Evolutionary conservation across 108 stramenopile genomes (phyloP).

Genomic region (Aurantiochytrium sp.): DNA sequence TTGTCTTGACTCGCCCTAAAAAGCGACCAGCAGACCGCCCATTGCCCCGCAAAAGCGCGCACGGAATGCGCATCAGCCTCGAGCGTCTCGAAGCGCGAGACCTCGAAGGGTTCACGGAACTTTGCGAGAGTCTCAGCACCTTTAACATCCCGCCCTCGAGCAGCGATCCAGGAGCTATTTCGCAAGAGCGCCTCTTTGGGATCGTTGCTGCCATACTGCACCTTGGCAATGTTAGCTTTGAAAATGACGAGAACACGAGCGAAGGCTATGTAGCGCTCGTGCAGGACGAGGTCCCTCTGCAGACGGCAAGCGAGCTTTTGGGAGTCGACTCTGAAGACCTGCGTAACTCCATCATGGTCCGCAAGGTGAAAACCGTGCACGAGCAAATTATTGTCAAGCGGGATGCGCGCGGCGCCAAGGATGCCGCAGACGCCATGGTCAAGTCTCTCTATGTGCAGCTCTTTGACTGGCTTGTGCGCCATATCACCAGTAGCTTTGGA

Average conservation of each 20-base stretch:
- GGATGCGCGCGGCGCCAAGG: not conserved
- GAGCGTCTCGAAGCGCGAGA: not conserved
- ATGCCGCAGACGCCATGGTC: conserved; percentile 23
- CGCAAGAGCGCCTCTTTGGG: not conserved
- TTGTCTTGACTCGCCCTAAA: not conserved
- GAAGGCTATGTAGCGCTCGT: not conserved
- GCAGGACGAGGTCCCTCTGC: not conserved
- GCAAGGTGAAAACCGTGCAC: not conserved
- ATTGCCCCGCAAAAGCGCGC: not conserved
- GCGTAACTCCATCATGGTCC: not conserved
- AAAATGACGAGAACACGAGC: not conserved
- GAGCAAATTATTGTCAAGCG: not conserved
- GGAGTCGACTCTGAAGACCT: not conserved
- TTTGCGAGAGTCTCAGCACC: not conserved
- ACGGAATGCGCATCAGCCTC: not conserved
- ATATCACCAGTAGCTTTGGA: not conserved
- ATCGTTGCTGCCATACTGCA: conserved; percentile 28
- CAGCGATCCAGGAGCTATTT: not conserved
- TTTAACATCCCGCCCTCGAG: not conserved
- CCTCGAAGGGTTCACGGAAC: not conserved
- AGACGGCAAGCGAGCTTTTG: not conserved
- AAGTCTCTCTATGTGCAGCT: conserved; percentile 29
- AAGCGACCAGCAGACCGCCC: not conserved
- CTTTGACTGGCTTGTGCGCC: conserved; percentile 30
- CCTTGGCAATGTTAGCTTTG: conserved; percentile 28